These are phyloP conservation scores for Linnemannia hyalina DNA, from an alignment of 192 early-diverging fungal genomes.

Conservation along the genomic window DNA sequence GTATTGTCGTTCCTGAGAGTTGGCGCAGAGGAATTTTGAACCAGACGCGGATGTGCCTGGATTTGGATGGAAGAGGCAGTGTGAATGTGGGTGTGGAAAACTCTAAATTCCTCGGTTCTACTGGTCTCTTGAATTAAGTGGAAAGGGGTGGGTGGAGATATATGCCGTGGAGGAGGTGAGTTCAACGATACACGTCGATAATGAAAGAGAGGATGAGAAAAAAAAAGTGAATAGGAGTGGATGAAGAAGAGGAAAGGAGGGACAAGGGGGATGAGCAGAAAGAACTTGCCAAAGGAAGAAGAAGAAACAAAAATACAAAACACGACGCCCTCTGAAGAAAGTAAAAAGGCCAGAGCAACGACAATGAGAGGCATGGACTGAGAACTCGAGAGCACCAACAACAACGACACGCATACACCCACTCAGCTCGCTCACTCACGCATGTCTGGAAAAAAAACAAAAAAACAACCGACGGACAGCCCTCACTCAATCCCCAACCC, in stretches of 20 bases:
- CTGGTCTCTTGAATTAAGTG: not conserved
- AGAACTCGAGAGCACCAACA: not conserved
- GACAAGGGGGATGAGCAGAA: not conserved
- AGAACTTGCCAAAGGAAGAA: not conserved
- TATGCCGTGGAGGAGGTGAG: not conserved
- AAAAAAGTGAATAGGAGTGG: not conserved
- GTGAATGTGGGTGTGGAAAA: not conserved
- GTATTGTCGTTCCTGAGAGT: not conserved
- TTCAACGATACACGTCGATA: not conserved
- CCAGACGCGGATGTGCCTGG: not conserved
- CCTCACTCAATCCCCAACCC: not conserved
- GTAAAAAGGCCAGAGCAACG: not conserved
- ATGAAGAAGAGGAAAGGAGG: too few relatives aligned
- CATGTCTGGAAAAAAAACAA: not conserved
- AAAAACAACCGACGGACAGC: not conserved
- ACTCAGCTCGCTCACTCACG: not conserved
- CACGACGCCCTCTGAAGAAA: not conserved
- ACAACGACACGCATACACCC: not conserved
- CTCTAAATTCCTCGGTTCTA: conserved; percentile 5
- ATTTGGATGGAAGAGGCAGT: not conserved
- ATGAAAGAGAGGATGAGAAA: not conserved
- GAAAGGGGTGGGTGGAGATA: not conserved
- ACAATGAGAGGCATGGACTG: not conserved
- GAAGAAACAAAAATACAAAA: not conserved
- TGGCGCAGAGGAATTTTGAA: not conserved